Percentiles rank a stretch among this genome's conserved stretches.
These are phyloP conservation scores for Apiospora koreana DNA, from an alignment of 2,329 filamentous ascomycete species.

Conservation along the genomic window DNA sequence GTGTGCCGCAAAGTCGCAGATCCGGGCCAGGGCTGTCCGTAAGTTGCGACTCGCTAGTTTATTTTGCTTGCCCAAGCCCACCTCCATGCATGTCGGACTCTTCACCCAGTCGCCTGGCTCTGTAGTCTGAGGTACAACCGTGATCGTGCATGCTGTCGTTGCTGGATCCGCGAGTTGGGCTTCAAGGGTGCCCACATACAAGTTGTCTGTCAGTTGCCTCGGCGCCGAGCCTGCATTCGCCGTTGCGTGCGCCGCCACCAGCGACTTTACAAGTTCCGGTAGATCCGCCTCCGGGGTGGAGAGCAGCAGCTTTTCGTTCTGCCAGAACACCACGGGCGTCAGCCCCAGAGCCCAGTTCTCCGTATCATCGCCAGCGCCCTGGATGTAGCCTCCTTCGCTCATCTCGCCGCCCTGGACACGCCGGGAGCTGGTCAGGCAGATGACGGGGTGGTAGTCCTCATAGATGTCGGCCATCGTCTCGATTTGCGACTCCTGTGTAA, in stretches of 20 bases:
- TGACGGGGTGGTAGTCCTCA: constrained; percentile 66
- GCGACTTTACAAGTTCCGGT: constrained; percentile 46
- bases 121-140: constrained; percentile 44
- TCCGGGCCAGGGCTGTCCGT: constrained; percentile 66
- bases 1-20: constrained; percentile 56
- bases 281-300: constrained; percentile 65
- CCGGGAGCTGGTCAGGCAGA: constrained; percentile 84
- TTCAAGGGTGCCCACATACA: constrained; percentile 26
- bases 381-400: constrained; percentile 77
- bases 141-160: constrained; percentile 40
- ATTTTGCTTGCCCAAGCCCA: constrained; percentile 64
- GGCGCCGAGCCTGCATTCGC: constrained; percentile 3
- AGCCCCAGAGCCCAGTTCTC: constrained; percentile 89
- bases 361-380: constrained; percentile 92
- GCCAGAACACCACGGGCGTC: constrained; percentile 80
- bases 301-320: constrained; percentile 61
- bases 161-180: background rate
- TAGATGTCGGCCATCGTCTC: constrained; percentile 45
- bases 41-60: constrained; percentile 84
- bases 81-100: constrained; percentile 44
- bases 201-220: constrained; percentile 34
- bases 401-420: constrained; percentile 69
- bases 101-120: constrained; percentile 44
- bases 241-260: constrained; percentile 36
- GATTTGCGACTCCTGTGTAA: constrained; percentile 67